Conservation (phyloP, 352 stramenopile genomes). For the Phytophthora syringae region DNA sequence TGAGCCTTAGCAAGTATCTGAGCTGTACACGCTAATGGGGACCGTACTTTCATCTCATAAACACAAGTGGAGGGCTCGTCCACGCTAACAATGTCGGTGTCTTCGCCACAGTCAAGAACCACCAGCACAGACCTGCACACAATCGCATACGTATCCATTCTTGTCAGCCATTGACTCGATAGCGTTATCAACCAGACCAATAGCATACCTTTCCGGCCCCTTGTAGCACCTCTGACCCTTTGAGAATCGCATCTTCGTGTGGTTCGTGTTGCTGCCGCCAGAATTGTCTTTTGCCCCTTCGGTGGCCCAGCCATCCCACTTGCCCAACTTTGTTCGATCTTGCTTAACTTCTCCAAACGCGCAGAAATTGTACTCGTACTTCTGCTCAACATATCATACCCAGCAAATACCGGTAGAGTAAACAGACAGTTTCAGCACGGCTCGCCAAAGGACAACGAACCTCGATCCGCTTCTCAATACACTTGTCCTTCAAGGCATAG, state of each 20-base stretch:
- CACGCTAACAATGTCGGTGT: constrained; percentile 87
- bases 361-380: constrained; percentile 92
- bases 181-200: neutral
- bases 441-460: constrained; percentile 29
- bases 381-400: constrained; percentile 39
- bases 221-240: constrained; percentile 93
- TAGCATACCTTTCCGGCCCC: constrained; percentile 71
- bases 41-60: constrained; percentile 89
- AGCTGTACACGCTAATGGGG: constrained; percentile 65
- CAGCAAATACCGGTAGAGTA: neutral
- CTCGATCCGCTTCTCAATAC: constrained; percentile 81
- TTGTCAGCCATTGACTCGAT: constrained; percentile 2
- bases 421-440: constrained; percentile 1
- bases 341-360: constrained; percentile 85
- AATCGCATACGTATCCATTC: neutral
- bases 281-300: constrained; percentile 1
- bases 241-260: constrained; percentile 77
- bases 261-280: constrained; percentile 22
- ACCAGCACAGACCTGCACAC: constrained; percentile 66
- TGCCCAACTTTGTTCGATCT: constrained; percentile 78
- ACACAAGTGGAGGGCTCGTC: constrained; percentile 94
- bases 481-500: constrained; percentile 78
- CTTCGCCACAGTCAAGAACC: constrained; percentile 77
- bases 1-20: constrained; percentile 49
- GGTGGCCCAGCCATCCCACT: constrained; percentile 66